Evolutionary conservation across 1,139 yeast genomes (phyloP), one percentile per base, ranked within the genome.

Genomic region (Pichia sp.): DNA sequence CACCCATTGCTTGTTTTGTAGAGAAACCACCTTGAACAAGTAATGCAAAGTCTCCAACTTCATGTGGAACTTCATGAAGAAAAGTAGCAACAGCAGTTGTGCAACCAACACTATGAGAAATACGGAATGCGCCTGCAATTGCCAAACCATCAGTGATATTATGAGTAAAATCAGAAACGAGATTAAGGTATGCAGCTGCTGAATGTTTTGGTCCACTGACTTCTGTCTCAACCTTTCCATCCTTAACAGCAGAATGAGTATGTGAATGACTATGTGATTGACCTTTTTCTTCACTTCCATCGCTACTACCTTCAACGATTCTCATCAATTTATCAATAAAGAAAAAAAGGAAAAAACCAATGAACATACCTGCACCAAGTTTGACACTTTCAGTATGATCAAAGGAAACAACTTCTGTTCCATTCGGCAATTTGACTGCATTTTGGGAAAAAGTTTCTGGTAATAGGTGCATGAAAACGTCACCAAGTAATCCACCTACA

Each of bases 61-160:
- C 84, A 54, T 80, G 88, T 9, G 89, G 89, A 38, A 80, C 72
- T 58, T 81, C 88, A 56, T 80, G 89, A 60, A 77, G 71, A 49
- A 79, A 69, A 28, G 80, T 78, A 1, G 85, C 83, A 26, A 79
- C 61, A 25, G 81, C 72, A 1, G 85, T 78, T 5, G 80, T 69
- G 19, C 79, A 73, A 1, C 88, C 88, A 14, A 73, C 75, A 36
- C 60, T 62, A 41, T 69, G 67, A 40, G 78, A 67, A 36, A 70
- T 69, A 58, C 75, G 75, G 55, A 80, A 80, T 8, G 85, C 71
- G 0, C 85, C 73, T 2, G 84, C 72, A 39, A 80, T 68, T 3
- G 86, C 84, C 9, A 80, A 58, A 0, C 88, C 88, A 53, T 81
- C 88, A 2, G 85, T 77, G 46, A 79, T 67, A 55, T 80, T 80